These are phyloP conservation scores for Salix caprea DNA, from an alignment of 345 rosid species.

Conservation along the genomic window DNA sequence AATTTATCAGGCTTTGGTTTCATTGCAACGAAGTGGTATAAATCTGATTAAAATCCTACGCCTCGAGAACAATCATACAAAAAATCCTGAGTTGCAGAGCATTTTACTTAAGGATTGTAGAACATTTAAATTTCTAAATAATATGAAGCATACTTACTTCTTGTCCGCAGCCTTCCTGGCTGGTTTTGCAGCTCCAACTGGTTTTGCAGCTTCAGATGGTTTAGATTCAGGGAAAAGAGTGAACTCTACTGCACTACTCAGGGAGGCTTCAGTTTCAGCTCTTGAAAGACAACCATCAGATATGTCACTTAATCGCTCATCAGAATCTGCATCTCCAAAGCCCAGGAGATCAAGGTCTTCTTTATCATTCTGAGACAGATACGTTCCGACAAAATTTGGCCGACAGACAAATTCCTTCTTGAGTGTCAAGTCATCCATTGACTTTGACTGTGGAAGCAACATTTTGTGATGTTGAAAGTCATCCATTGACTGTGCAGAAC, in stretches of 20 bases:
- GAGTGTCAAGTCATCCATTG: constrained; percentile 13
- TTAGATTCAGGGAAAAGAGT: constrained; percentile 71
- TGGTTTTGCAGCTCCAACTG: constrained; percentile 25
- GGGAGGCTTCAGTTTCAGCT: constrained; percentile 89
- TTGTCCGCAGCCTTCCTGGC: constrained; percentile 13
- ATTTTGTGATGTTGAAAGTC: constrained; percentile 36
- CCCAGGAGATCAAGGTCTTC: constrained; percentile 75
- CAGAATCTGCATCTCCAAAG: constrained; percentile 66
- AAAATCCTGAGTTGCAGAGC: not conserved
- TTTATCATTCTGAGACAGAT: constrained; percentile 28
- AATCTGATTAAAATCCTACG: not conserved
- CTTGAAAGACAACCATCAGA: constrained; percentile 87
- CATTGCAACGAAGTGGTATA: not conserved
- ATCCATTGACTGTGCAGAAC: constrained; percentile 55
- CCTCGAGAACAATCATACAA: no score
- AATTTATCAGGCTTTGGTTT: not conserved
- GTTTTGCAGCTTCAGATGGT: constrained; percentile 28
- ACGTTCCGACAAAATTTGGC: constrained; percentile 28
- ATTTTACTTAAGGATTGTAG: not conserved
- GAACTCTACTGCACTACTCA: constrained; percentile 61
- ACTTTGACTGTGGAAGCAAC: constrained; percentile 32
- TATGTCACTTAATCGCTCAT: constrained; percentile 87
- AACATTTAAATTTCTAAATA: not conserved
- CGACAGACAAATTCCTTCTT: not conserved
- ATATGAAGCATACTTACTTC: constrained; percentile 42